Percentiles rank a stretch among this genome's conserved stretches.
Evolutionary conservation across 495 filamentous ascomycete species (phyloP).

Genomic region (Aspergillus baeticus): DNA sequence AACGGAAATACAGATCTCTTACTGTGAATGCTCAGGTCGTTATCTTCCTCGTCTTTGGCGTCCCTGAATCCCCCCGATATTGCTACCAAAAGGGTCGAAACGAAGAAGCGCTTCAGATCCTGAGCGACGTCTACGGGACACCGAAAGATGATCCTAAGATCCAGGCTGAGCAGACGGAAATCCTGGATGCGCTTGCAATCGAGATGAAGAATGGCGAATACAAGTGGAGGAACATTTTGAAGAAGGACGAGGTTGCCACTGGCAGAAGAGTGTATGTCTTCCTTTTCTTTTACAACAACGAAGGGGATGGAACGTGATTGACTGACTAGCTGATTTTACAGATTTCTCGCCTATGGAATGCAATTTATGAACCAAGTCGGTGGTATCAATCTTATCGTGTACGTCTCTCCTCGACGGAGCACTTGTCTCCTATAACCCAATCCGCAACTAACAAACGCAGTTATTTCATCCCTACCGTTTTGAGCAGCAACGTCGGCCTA

Average conservation of each 20-base stretch:
- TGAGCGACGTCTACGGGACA: conserved; percentile 49
- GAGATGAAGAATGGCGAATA: conserved; percentile 44
- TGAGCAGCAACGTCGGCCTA: conserved; percentile 49
- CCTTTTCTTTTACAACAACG: background rate
- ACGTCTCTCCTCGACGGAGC: conserved; percentile 23
- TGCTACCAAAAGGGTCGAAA: conserved; percentile 44
- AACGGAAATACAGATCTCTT: no score
- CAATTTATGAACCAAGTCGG: conserved; percentile 50
- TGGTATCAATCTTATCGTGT: conserved; percentile 55
- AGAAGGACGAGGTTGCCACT: conserved; percentile 51
- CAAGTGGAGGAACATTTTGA: conserved; percentile 46
- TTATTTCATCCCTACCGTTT: conserved; percentile 33
- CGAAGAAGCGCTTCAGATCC: conserved; percentile 50
- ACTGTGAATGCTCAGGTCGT: conserved; percentile 16
- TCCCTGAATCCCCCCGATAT: conserved; percentile 47
- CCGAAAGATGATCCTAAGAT: conserved; percentile 42
- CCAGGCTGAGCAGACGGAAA: conserved; percentile 43
- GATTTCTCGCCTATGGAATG: conserved; percentile 49
- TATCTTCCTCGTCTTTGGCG: conserved; percentile 36
- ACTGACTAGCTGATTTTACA: background rate
- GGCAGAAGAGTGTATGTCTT: conserved; percentile 41
- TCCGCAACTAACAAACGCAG: background rate
- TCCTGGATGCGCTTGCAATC: conserved; percentile 43
- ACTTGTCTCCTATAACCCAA: background rate
- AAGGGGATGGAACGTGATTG: background rate